Evolutionary conservation across 148 eudicot genomes (phyloP).

Genomic region (Chenopodium formosanum): DNA sequence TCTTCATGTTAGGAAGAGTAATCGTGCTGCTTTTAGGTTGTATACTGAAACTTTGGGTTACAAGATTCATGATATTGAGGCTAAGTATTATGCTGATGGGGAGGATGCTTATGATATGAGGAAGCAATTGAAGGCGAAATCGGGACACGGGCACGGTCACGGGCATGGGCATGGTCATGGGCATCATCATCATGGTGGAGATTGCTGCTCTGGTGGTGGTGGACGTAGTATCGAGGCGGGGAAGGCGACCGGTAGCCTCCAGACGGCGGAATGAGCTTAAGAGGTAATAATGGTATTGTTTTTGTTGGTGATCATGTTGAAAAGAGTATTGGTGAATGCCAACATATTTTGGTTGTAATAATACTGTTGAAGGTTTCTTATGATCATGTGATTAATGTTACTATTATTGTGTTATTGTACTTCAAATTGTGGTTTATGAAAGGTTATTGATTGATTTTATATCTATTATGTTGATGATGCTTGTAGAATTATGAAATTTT

Average conservation of each 20-base stretch:
- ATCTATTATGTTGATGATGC: background rate
- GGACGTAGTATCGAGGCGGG: background rate
- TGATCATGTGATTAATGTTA: background rate
- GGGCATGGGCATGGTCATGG: slow-evolving; percentile 31
- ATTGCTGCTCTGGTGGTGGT: slow-evolving; percentile 36
- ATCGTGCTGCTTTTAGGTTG: slow-evolving; percentile 76
- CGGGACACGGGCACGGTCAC: slow-evolving; percentile 30
- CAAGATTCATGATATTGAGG: slow-evolving; percentile 84
- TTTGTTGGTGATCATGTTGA: background rate
- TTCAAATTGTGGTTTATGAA: background rate
- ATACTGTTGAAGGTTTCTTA: background rate
- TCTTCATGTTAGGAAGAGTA: slow-evolving; percentile 87
- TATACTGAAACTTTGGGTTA: slow-evolving; percentile 80
- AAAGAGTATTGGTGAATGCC: background rate
- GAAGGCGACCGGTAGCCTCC: background rate
- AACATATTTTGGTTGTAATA: background rate
- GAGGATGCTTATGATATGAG: slow-evolving; percentile 90
- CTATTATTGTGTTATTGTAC: background rate
- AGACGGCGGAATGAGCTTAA: slow-evolving; percentile 10
- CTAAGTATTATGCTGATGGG: slow-evolving; percentile 91
- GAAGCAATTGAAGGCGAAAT: slow-evolving; percentile 54
- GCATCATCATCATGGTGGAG: slow-evolving; percentile 52
- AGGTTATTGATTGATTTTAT: background rate
- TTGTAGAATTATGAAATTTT: background rate
- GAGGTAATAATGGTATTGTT: background rate